Conservation (phyloP, 371 early-diverging fungal species). For the Dinochytrium kinnereticum region DNA sequence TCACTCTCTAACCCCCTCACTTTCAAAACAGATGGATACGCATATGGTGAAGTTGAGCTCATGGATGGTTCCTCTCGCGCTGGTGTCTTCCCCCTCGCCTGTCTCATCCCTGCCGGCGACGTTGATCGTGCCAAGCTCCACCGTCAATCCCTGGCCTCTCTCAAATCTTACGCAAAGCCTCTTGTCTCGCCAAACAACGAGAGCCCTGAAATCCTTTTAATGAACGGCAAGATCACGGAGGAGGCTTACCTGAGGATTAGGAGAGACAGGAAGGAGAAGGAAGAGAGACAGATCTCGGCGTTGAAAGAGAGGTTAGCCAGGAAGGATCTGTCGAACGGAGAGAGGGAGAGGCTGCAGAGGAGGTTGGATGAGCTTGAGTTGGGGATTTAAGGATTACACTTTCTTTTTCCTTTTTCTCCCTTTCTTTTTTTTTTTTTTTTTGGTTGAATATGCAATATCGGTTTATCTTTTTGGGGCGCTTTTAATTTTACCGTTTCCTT, state of each 20-base stretch:
- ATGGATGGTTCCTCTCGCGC: slow-evolving; percentile 8
- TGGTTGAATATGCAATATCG: no score
- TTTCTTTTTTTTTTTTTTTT: slow-evolving; percentile 6
- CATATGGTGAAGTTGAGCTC: slow-evolving; percentile 34
- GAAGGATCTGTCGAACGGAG: slow-evolving; percentile 13
- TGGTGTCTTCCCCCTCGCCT: slow-evolving; percentile 44
- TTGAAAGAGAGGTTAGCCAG: slow-evolving; percentile 27
- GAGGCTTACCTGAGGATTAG: slow-evolving; percentile 24
- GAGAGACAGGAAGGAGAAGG: slow-evolving; percentile 30
- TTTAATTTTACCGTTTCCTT: no score
- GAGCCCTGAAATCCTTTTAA: slow-evolving; percentile 35
- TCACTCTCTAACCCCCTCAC: not conserved
- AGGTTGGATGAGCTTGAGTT: slow-evolving; percentile 41
- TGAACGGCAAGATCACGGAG: slow-evolving; percentile 39
- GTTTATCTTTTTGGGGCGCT: no score
- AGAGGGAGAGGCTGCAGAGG: slow-evolving; percentile 32
- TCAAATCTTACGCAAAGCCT: not conserved
- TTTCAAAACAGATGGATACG: slow-evolving; percentile 33
- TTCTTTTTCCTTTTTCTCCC: not conserved
- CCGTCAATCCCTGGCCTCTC: slow-evolving; percentile 1
- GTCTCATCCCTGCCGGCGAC: slow-evolving; percentile 25
- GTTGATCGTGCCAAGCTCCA: slow-evolving; percentile 6
- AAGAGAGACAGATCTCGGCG: slow-evolving; percentile 34
- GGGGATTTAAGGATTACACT: slow-evolving; percentile 18
- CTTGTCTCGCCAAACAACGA: slow-evolving; percentile 14